Evolutionary conservation across 805 yeast species (phyloP).

Genomic region (Yarrowia osloensis): DNA sequence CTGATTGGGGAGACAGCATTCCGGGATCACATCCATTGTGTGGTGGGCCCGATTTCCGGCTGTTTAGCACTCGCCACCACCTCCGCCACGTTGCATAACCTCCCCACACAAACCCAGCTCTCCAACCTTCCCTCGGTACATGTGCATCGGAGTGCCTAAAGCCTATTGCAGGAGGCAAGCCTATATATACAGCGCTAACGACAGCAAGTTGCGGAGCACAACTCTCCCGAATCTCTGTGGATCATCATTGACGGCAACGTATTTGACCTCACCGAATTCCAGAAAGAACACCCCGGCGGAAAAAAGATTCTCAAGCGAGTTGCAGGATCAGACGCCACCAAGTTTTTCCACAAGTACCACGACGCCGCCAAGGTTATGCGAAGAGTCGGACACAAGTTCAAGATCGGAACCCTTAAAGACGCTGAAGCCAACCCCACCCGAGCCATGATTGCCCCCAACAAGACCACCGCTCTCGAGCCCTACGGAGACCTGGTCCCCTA

Average conservation of each 20-base stretch:
- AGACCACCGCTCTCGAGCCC: constrained; percentile 33
- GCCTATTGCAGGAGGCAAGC: not conserved
- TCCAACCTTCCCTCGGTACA: constrained; percentile 22
- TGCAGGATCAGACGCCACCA: constrained; percentile 78
- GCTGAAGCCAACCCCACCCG: constrained; percentile 34
- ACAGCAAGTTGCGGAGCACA: constrained; percentile 67
- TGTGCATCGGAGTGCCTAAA: constrained; percentile 2
- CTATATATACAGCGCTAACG: constrained; percentile 26
- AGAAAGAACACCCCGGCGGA: constrained; percentile 80
- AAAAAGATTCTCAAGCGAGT: constrained; percentile 72
- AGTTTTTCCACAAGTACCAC: constrained; percentile 58
- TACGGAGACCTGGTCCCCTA: constrained; percentile 44
- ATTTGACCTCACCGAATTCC: constrained; percentile 70
- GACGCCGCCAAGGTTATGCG: constrained; percentile 44
- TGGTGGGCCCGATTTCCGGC: too few species aligned
- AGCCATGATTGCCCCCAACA: constrained; percentile 32
- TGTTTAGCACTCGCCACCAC: not conserved
- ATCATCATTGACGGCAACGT: constrained; percentile 80
- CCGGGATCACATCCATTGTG: too few species aligned
- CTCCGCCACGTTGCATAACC: constrained; percentile 17
- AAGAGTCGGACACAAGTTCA: constrained; percentile 42
- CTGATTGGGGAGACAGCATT: too few species aligned
- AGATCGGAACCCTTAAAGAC: constrained; percentile 39
- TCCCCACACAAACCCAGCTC: not conserved
- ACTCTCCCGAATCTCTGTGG: constrained; percentile 78